A percentile compares a stretch with the other conserved stretches of the same genome.
Evolutionary conservation across 257 asterid species (phyloP).

Genomic region (Fraxinus cuspidata): DNA sequence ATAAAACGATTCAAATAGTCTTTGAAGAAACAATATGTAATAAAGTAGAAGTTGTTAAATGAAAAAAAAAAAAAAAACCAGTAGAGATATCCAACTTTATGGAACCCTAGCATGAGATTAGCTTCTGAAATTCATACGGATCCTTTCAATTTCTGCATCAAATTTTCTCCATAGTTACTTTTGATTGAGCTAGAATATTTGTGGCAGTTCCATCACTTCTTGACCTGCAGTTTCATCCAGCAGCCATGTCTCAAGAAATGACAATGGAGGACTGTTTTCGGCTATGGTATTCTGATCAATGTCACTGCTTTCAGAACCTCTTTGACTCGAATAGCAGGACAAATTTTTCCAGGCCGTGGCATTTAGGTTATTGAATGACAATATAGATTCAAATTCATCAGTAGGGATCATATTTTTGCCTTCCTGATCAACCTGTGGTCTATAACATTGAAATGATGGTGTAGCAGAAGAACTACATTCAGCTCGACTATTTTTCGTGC

Average conservation of each 20-base stretch:
- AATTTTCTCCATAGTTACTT: not conserved
- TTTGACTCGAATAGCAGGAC: constrained; percentile 36
- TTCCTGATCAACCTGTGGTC: constrained; percentile 30
- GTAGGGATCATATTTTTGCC: constrained; percentile 22
- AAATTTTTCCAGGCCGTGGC: constrained; percentile 20
- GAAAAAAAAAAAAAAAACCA: no score
- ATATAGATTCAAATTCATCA: constrained; percentile 46
- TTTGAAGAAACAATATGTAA: no score
- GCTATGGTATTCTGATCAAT: constrained; percentile 30
- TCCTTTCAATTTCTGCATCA: constrained; percentile 17
- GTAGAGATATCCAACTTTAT: no score
- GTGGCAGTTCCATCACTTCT: constrained; percentile 61
- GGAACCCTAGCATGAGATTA: constrained; percentile 45
- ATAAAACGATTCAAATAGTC: no score
- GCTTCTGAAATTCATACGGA: constrained; percentile 11
- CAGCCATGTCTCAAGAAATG: constrained; percentile 89
- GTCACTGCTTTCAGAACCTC: constrained; percentile 43
- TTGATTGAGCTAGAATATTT: constrained; percentile 46
- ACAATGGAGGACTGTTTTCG: constrained; percentile 58
- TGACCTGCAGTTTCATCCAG: constrained; percentile 74
- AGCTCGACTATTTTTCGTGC: not conserved
- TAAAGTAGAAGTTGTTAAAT: no score
- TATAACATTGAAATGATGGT: constrained; percentile 33
- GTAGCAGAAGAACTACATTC: constrained; percentile 6
- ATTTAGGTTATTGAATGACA: constrained; percentile 42